Percentiles rank a stretch among this genome's conserved stretches.
Evolutionary conservation across 2,329 filamentous ascomycete genomes (phyloP).

Genomic region (Phaeosphaeria sp.): DNA sequence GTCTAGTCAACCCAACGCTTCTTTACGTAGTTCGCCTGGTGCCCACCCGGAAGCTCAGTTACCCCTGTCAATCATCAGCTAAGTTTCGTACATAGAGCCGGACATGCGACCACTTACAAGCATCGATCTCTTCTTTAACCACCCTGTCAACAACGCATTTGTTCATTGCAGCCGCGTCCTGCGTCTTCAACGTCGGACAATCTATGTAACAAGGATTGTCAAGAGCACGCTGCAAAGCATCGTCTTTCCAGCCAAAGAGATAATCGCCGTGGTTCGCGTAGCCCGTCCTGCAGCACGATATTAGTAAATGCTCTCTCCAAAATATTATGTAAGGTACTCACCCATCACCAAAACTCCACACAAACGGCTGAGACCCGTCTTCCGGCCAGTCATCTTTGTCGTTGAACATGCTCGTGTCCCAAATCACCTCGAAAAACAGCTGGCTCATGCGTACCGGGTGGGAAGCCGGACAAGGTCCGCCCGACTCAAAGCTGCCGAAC

Average conservation of each 20-base stretch:
- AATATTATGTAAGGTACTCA: slow-evolving; percentile 5
- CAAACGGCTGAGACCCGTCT: slow-evolving; percentile 42
- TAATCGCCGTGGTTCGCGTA: slow-evolving; percentile 62
- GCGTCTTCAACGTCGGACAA: slow-evolving; percentile 54
- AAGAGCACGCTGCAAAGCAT: slow-evolving; percentile 53
- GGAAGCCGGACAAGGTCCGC: slow-evolving; percentile 57
- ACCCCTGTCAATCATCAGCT: not conserved
- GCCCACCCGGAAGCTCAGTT: not conserved
- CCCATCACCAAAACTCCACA: slow-evolving; percentile 47
- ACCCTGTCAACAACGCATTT: slow-evolving; percentile 56
- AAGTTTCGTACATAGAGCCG: not conserved
- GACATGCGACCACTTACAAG: slow-evolving; percentile 10
- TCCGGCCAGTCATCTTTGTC: slow-evolving; percentile 29
- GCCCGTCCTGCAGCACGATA: slow-evolving; percentile 41
- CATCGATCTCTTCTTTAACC: slow-evolving; percentile 58
- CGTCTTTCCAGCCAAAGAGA: slow-evolving; percentile 60
- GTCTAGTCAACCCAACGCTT: not conserved
- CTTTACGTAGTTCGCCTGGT: not conserved
- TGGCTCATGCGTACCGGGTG: slow-evolving; percentile 52
- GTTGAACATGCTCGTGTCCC: slow-evolving; percentile 47
- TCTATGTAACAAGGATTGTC: slow-evolving; percentile 46
- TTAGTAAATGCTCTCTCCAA: not conserved
- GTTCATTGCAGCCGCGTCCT: slow-evolving; percentile 55
- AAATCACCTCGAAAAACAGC: slow-evolving; percentile 34
- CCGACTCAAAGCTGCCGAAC: slow-evolving; percentile 29